Evolutionary conservation across 768 basidiomycete species (phyloP), one percentile per base, ranked within the genome.

Genomic region (Rhizopogon vinicolor): DNA sequence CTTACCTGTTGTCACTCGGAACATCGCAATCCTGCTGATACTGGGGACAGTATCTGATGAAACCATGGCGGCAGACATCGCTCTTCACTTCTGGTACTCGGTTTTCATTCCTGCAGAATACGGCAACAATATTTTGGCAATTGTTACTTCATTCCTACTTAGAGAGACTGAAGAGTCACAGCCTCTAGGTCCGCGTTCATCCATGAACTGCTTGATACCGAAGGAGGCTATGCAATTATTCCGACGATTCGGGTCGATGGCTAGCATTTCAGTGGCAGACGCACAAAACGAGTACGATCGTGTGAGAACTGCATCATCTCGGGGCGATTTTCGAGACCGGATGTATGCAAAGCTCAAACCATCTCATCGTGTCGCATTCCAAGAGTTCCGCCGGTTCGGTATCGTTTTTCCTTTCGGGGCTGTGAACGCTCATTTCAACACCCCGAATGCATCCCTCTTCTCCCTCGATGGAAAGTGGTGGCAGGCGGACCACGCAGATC

Each of bases 331-430:
- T 42, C 70, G 72, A 41, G 74, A 82, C 44, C 72, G 74, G 50
- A 72, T 56, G 64, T 80, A 51, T 59, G 65, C 53, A 67, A 63
- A 61, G 9, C 65, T 82, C 51, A 67, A 68, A 41, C 76, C 80
- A 2, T 70, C 70, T 1, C 80, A 81, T 59, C 76, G 79, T 14
- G 65, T 76, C 10, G 74, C 79, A 16, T 72, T 74, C 55, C 53
- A 72, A 29, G 62, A 73, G 35, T 79, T 67, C 57, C 72, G 72
- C 22, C 59, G 68, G 14, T 72, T 67, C 43, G 80, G 79, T 6
- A 59, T 80, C 14, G 41, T 81, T n/a, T 66, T 79, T n/a, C 80
- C 79, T 9, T 78, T 79, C 48, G 79, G 77, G 10, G 76, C 76
- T 2, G 35, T 63, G 7, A 71, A 71, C 31, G 68, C 71, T 0